phyloP scores from a whole-genome alignment of 2,329 filamentous ascomycete species.

The Stachybotrys echinatus region DNA sequence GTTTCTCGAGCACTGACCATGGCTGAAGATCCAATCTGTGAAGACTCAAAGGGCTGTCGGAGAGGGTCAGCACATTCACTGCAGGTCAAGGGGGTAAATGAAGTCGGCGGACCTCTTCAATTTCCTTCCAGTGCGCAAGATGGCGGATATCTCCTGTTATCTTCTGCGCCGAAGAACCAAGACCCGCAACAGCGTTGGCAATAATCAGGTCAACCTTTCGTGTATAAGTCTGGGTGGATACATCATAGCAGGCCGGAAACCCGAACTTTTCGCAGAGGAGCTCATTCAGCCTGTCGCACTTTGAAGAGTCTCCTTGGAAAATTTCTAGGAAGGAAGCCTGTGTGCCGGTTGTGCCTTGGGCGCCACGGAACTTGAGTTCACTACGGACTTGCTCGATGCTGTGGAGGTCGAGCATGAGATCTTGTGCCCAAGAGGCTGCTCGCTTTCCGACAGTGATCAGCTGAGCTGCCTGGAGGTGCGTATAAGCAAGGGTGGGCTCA shows the following conservation, averaged over 20 bases:
- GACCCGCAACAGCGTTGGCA: conserved; percentile 72
- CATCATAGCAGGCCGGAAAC: conserved; percentile 42
- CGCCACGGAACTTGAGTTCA: conserved; percentile 70
- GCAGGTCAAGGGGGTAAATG: not conserved
- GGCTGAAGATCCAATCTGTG: conserved; percentile 67
- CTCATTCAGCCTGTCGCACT: conserved; percentile 49
- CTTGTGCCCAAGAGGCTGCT: conserved; percentile 64
- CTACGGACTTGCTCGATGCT: conserved; percentile 65
- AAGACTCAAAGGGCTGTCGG: conserved; percentile 68
- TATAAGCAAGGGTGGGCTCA: conserved; percentile 71
- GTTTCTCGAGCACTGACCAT: too few relatives aligned
- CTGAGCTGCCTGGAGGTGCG: conserved; percentile 62
- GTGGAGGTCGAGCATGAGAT: conserved; percentile 60
- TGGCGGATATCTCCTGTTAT: conserved; percentile 73
- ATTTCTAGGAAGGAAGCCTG: conserved; percentile 63
- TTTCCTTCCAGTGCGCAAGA: conserved; percentile 71
- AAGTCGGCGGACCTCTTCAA: conserved; percentile 66
- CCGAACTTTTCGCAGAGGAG: conserved; percentile 50
- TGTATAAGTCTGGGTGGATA: conserved; percentile 63
- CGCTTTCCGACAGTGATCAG: conserved; percentile 51
- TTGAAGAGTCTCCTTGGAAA: conserved; percentile 42
- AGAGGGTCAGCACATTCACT: not conserved
- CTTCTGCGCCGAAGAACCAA: conserved; percentile 68
- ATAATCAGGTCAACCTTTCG: conserved; percentile 78
- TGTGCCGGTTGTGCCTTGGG: conserved; percentile 64